These are phyloP conservation scores for Chrysosporium keratinophilum DNA, from an alignment of 2,329 filamentous ascomycete genomes.

Conservation along the genomic window DNA sequence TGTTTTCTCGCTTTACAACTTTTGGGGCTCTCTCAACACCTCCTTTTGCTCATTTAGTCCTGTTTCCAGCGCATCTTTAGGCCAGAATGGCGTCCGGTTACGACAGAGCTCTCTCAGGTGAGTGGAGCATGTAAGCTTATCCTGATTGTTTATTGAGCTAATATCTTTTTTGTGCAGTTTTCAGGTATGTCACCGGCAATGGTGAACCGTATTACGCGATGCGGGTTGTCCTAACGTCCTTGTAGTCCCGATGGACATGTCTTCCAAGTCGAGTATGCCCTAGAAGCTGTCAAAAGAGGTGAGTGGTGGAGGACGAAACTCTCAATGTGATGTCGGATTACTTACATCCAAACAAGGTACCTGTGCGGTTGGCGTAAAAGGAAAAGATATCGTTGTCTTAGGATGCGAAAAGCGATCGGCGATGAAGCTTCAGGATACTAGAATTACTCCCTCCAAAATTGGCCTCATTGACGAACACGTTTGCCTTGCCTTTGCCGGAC, in stretches of 20 bases:
- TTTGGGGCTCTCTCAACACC: background rate
- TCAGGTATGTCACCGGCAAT: conserved; percentile 49
- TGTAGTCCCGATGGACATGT: conserved; percentile 94
- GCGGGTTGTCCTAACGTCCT: conserved; percentile 32
- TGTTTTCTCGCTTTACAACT: background rate
- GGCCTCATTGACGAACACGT: conserved; percentile 92
- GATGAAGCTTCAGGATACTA: conserved; percentile 98
- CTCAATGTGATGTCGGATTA: background rate
- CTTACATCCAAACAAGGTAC: conserved; percentile 52
- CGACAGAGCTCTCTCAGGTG: conserved; percentile 97
- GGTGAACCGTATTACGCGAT: background rate
- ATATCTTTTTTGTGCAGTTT: conserved; percentile 49
- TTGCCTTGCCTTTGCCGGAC: conserved; percentile 88
- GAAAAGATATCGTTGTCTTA: conserved; percentile 82
- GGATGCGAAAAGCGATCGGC: conserved; percentile 98
- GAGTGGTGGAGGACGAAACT: conserved; percentile 18
- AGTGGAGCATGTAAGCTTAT: conserved; percentile 30
- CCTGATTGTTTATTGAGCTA: conserved; percentile 33
- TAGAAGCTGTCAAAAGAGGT: conserved; percentile 98
- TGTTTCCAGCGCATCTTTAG: background rate
- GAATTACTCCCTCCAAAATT: conserved; percentile 98
- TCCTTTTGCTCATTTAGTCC: background rate
- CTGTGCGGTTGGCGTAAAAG: conserved; percentile 96
- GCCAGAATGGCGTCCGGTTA: conserved; percentile 77
- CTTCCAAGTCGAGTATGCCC: conserved; percentile 98